Evolutionary conservation across 2,329 filamentous ascomycete genomes (phyloP), one percentile per base, ranked within the genome.

Genomic region (Fusarium coicis): DNA sequence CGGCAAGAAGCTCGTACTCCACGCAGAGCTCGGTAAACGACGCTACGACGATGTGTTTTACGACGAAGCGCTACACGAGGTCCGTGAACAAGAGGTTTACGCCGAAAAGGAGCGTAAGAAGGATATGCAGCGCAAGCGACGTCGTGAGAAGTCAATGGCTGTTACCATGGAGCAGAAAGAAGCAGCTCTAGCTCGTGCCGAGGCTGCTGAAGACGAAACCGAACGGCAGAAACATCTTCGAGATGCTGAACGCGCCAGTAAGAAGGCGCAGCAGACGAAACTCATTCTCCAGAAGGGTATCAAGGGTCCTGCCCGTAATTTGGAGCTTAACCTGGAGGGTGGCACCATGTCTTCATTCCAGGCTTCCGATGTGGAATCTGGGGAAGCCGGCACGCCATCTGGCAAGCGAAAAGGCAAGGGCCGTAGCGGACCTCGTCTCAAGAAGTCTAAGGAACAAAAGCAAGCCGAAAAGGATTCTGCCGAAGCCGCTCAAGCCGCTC

Each of bases 71-170:
- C 89, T 96, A 67, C 90, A 93, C 59, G 93, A 97, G 77, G 96
- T 98, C 5, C 93, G 96, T 74, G 93, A 95, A 70, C 94, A 94
- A 74, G 96, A 98, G 81, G 87, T 98, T 12, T 93, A 93, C 68
- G 95, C 96, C 69, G 96, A 99, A 83, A 99, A 99, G 84, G 96
- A 99, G 83, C 94, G 96, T 74, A 99, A 99, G 86, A 99, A 99
- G 85, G 96, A 99, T 80, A 98, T 99, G 94, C 96, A 99, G 81
- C 93, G 96, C 72, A 99, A 98, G 85, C 91, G 96, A 68, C 92
- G 96, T 47, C 93, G 96, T 23, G 96, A 98, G 81, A 98, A 98
- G 85, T 97, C 96, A 9, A 95, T 98, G 87, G 95, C 95, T 8
- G 93, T 97, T 67, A 96, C 95, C 11, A 93, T 97, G 77, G 96